A percentile compares a stretch with the other conserved stretches of the same genome.
Conservation (phyloP, 495 filamentous ascomycete genomes). For the Antarctomyces pellizariae region DNA sequence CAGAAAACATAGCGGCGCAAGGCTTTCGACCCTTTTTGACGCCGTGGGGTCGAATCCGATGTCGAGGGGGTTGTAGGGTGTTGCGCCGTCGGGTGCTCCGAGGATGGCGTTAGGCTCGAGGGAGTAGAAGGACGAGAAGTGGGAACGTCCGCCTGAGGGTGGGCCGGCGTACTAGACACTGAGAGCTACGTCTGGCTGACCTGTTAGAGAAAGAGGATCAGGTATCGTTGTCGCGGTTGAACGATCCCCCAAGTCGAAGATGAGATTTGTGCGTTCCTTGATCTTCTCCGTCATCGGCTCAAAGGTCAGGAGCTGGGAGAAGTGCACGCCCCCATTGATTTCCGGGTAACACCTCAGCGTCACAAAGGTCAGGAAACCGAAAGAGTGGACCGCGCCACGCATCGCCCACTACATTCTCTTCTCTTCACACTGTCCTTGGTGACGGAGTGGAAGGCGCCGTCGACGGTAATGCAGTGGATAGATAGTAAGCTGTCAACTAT, state of each 20-base stretch:
- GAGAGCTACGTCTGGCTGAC: constrained; percentile 1
- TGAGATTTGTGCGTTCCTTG: too few relatives aligned
- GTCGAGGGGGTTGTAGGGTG: not conserved
- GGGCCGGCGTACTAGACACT: constrained; percentile 2
- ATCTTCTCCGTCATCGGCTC: too few relatives aligned
- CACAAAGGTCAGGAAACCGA: constrained; percentile 22
- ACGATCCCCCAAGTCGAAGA: too few relatives aligned
- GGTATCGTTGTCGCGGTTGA: too few relatives aligned
- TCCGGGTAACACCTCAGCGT: constrained; percentile 13
- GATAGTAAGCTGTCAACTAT: constrained; percentile 15
- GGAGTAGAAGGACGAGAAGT: constrained; percentile 1
- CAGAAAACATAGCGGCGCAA: too few relatives aligned
- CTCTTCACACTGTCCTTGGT: constrained; percentile 15
- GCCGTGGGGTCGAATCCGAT: not conserved
- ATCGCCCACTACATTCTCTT: constrained; percentile 24
- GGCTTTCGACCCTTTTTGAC: constrained; percentile 1
- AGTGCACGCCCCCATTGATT: not conserved
- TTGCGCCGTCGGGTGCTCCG: not conserved
- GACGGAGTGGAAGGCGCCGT: constrained; percentile 14
- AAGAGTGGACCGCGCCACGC: constrained; percentile 23
- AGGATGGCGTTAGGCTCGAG: constrained; percentile 2
- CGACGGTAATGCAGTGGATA: constrained; percentile 13
- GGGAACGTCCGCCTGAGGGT: not conserved
- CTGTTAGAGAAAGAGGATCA: not conserved
- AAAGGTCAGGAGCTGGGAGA: too few relatives aligned